Conservation (phyloP, 129 eudicot species). For the Deinandra increscens region DNA sequence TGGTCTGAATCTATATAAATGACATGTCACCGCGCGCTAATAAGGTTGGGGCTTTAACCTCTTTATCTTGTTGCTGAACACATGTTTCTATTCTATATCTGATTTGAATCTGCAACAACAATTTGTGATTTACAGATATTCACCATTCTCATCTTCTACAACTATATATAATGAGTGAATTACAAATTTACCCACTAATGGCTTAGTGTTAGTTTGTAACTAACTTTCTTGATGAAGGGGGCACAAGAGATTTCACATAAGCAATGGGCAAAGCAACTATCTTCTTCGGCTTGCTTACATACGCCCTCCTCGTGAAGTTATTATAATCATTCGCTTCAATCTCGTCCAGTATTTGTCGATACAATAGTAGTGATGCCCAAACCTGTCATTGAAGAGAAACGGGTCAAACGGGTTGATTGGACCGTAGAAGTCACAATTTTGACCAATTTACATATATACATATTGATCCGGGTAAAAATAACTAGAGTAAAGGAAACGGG, state of each 20-base stretch:
- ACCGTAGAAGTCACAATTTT: neutral
- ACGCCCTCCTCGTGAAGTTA: constrained; percentile 89
- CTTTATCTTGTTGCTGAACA: neutral
- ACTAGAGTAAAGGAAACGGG: neutral
- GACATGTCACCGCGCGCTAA: no score
- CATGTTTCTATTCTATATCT: constrained; percentile 33
- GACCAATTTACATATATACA: neutral
- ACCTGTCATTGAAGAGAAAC: constrained; percentile 42
- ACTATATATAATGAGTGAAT: constrained; percentile 21
- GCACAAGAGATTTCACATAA: constrained; percentile 66
- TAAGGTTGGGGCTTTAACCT: no score
- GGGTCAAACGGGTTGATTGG: neutral
- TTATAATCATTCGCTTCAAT: constrained; percentile 94
- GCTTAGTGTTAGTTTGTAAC: constrained; percentile 21
- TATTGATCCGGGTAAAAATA: neutral
- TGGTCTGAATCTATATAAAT: no score
- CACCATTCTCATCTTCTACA: constrained; percentile 33
- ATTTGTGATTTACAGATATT: constrained; percentile 30
- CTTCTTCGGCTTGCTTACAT: constrained; percentile 85
- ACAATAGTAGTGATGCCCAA: constrained; percentile 88
- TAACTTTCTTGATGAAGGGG: constrained; percentile 51
- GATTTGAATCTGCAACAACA: constrained; percentile 23
- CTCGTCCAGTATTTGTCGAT: constrained; percentile 84
- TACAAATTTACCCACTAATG: constrained; percentile 27
- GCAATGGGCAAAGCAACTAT: constrained; percentile 80